Conservation (phyloP, 108 stramenopile genomes). For the Craspedostauros australis region DNA sequence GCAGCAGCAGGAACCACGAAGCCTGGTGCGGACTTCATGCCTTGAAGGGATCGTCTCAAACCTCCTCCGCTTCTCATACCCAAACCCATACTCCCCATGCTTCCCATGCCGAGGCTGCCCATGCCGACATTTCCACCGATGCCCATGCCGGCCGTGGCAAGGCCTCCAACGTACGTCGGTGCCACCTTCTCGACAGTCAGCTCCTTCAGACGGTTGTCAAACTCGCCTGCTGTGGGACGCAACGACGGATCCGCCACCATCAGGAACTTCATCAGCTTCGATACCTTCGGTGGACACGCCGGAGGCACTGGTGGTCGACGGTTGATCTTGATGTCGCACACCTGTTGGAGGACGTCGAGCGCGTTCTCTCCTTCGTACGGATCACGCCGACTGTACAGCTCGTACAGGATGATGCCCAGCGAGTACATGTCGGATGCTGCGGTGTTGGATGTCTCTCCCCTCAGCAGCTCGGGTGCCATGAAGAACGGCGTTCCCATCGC, state of each 20-base stretch:
- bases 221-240: slow-evolving; percentile 12
- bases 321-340: slow-evolving; percentile 18
- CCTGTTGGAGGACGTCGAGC: slow-evolving; percentile 13
- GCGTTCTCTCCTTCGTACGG: slow-evolving; percentile 46
- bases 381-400: slow-evolving; percentile 35
- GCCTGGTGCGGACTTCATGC: too few species aligned
- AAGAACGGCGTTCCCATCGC: slow-evolving; percentile 54
- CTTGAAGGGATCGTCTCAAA: too few species aligned
- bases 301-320: slow-evolving; percentile 7
- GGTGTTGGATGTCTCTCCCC: slow-evolving; percentile 31
- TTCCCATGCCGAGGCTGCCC: too few species aligned
- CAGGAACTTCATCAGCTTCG: slow-evolving; percentile 11
- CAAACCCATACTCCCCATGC: too few species aligned
- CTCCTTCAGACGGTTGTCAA: slow-evolving; percentile 11
- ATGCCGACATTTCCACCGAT: too few species aligned
- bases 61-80: too few species aligned
- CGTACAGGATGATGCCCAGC: slow-evolving; percentile 54
- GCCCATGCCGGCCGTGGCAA: too few species aligned
- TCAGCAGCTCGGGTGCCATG: slow-evolving; percentile 87
- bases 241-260: slow-evolving; percentile 2
- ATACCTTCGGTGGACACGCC: slow-evolving; percentile 8
- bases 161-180: too few species aligned
- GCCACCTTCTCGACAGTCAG: too few species aligned
- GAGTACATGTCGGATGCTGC: slow-evolving; percentile 52
- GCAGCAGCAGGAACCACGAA: too few species aligned